These are phyloP conservation scores for Nematocida minor DNA, from an alignment of 371 early-diverging fungal species.

Conservation along the genomic window DNA sequence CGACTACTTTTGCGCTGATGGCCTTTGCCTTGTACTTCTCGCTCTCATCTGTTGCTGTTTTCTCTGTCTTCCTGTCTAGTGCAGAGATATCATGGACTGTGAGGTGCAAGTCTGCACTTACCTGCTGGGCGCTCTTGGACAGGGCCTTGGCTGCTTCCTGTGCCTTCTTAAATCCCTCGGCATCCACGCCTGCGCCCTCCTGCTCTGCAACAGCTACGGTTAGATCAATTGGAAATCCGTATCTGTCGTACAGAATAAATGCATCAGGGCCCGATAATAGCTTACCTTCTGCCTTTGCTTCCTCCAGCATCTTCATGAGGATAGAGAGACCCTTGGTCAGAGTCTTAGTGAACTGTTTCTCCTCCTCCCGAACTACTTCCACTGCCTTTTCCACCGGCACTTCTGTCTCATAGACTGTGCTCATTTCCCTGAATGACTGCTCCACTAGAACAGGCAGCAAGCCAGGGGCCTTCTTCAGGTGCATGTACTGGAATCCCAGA, in stretches of 20 bases:
- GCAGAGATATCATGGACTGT: constrained; percentile 33
- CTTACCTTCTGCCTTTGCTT: constrained; percentile 64
- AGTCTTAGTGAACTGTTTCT: constrained; percentile 85
- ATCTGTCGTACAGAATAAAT: constrained; percentile 96
- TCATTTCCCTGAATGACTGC: constrained; percentile 66
- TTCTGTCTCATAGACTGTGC: constrained; percentile 75
- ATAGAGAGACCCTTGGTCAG: constrained; percentile 89
- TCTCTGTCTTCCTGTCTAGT: constrained; percentile 64
- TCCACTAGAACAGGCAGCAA: constrained; percentile 45
- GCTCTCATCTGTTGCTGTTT: constrained; percentile 65
- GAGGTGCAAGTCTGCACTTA: neutral
- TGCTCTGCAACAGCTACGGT: constrained; percentile 95
- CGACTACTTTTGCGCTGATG: constrained; percentile 18
- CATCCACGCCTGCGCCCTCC: constrained; percentile 76
- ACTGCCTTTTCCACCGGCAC: constrained; percentile 73
- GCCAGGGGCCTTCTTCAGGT: constrained; percentile 59
- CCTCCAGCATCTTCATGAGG: constrained; percentile 74
- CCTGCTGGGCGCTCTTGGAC: neutral
- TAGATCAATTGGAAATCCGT: constrained; percentile 97
- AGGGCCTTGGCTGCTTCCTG: constrained; percentile 71
- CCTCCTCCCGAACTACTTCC: constrained; percentile 87
- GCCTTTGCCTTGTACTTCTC: constrained; percentile 23
- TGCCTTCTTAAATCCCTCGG: constrained; percentile 73
- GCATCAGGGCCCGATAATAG: constrained; percentile 78
- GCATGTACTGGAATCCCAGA: constrained; percentile 82